These are phyloP conservation scores for Lactifluus subvellereus DNA, from an alignment of 768 basidiomycete genomes.

Conservation along the genomic window DNA sequence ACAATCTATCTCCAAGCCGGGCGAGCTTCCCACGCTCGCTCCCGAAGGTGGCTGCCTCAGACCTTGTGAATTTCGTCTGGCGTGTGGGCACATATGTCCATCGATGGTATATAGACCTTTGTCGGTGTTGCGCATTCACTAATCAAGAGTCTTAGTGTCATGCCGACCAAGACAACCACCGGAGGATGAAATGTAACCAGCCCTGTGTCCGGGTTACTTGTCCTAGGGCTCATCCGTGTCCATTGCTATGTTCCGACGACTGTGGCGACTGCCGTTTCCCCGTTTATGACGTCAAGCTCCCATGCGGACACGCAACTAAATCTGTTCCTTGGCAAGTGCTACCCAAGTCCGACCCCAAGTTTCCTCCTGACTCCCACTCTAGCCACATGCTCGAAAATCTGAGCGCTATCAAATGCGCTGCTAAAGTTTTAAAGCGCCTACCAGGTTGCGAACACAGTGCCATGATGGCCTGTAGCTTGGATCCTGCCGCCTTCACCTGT, in stretches of 20 bases:
- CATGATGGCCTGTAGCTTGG: constrained; percentile 20
- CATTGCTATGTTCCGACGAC: constrained; percentile 28
- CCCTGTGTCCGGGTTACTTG: constrained; percentile 26
- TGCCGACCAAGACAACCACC: constrained; percentile 25
- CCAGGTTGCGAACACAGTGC: constrained; percentile 32
- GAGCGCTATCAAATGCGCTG: constrained; percentile 26
- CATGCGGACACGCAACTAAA: constrained; percentile 28
- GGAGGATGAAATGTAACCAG: constrained; percentile 25
- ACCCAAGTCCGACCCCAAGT: not conserved
- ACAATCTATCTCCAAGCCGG: constrained; percentile 12
- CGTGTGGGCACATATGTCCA: constrained; percentile 32
- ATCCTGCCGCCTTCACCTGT: constrained; percentile 26
- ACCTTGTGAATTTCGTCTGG: constrained; percentile 28
- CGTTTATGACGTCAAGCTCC: constrained; percentile 25
- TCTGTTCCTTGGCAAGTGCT: constrained; percentile 29
- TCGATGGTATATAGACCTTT: constrained; percentile 24
- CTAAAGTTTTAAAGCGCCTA: constrained; percentile 27
- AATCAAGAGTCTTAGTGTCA: constrained; percentile 21
- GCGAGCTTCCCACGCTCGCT: constrained; percentile 13
- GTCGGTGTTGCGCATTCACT: not conserved
- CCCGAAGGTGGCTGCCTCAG: constrained; percentile 31
- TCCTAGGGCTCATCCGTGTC: constrained; percentile 28
- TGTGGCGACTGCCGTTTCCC: constrained; percentile 30
- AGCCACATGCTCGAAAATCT: constrained; percentile 29
- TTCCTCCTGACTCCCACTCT: not conserved